A percentile compares a stretch with the other conserved stretches of the same genome.
phyloP scores from a whole-genome alignment of 495 filamentous ascomycete species.

The Parathielavia appendiculata region DNA sequence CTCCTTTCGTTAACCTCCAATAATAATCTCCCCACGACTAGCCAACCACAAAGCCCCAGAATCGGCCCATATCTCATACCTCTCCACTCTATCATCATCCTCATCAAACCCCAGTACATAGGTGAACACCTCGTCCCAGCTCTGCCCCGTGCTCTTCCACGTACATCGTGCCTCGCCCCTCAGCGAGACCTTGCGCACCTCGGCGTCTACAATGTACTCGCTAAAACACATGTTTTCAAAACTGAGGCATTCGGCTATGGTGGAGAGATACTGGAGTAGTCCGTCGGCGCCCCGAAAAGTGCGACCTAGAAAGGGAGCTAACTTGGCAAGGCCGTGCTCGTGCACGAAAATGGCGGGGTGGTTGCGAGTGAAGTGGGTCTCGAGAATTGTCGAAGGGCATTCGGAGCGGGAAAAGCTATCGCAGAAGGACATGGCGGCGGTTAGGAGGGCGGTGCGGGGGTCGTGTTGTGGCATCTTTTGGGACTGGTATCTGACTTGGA shows the following conservation, averaged over 20 bases:
- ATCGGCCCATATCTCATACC: slow-evolving; percentile 61
- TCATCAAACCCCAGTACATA: slow-evolving; percentile 50
- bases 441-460: slow-evolving; percentile 37
- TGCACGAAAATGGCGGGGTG: slow-evolving; percentile 30
- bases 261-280: slow-evolving; percentile 44
- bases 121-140: slow-evolving; percentile 56
- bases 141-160: slow-evolving; percentile 46
- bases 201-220: slow-evolving; percentile 50
- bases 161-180: slow-evolving; percentile 48
- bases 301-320: slow-evolving; percentile 56
- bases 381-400: slow-evolving; percentile 36
- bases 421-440: slow-evolving; percentile 44
- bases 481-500: background rate
- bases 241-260: slow-evolving; percentile 36
- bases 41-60: slow-evolving; percentile 60
- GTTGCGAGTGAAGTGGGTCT: slow-evolving; percentile 44
- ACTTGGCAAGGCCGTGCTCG: slow-evolving; percentile 52
- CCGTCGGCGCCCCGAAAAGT: slow-evolving; percentile 48
- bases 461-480: background rate
- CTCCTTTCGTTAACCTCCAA: slow-evolving; percentile 9
- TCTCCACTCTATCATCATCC: slow-evolving; percentile 39
- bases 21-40: slow-evolving; percentile 38
- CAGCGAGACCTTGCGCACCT: slow-evolving; percentile 40
- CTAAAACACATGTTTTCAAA: slow-evolving; percentile 50
- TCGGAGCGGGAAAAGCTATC: slow-evolving; percentile 40